Evolutionary conservation across 108 stramenopile species (phyloP).

Genomic region (Pseudonitzschia multiseries): DNA sequence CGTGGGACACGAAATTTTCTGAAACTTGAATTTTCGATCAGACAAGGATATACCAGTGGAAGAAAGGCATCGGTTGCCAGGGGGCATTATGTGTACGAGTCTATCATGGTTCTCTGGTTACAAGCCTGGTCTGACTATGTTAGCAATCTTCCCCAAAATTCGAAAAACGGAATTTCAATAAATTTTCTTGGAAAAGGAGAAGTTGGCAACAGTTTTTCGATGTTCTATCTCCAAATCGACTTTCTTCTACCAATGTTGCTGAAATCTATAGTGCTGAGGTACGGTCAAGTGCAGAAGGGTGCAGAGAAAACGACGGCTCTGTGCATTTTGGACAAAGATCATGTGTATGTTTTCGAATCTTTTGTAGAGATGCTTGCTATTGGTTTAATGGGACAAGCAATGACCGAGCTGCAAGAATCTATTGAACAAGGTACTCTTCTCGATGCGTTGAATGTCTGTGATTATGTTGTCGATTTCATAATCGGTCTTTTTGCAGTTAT

Average conservation of each 20-base stretch:
- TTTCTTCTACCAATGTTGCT: constrained; percentile 75
- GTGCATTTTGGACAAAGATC: constrained; percentile 62
- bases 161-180: not conserved
- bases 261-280: constrained; percentile 72
- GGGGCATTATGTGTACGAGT: constrained; percentile 46
- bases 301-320: constrained; percentile 20
- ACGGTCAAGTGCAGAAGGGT: constrained; percentile 18
- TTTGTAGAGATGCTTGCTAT: constrained; percentile 69
- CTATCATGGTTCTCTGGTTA: constrained; percentile 52
- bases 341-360: constrained; percentile 61
- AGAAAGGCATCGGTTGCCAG: not conserved
- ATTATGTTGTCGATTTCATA: constrained; percentile 64
- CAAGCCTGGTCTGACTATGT: constrained; percentile 35
- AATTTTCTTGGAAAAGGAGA: not conserved
- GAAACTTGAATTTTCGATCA: constrained; percentile 32
- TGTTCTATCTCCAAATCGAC: constrained; percentile 54
- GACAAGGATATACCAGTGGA: not conserved
- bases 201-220: constrained; percentile 19
- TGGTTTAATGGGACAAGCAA: constrained; percentile 59
- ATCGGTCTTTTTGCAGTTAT: constrained; percentile 65
- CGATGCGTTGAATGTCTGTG: constrained; percentile 44
- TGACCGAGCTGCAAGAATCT: constrained; percentile 22
- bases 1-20: constrained; percentile 28
- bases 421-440: constrained; percentile 34
- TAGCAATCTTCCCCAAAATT: constrained; percentile 3